These are phyloP conservation scores for Malus orientalis DNA, from an alignment of 306 rosid genomes.

Conservation along the genomic window DNA sequence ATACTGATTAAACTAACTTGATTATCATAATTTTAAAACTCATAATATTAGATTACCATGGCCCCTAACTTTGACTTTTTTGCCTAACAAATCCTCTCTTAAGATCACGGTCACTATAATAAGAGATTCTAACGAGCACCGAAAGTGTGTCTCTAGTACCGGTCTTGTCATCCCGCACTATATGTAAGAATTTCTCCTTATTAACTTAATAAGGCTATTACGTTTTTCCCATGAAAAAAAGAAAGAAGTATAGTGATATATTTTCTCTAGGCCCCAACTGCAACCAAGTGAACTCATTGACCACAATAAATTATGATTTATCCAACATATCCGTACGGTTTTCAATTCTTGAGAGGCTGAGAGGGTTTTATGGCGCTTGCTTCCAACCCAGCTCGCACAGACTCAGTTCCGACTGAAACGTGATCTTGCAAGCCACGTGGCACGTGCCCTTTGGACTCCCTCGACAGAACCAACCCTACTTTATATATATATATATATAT, in stretches of 20 bases:
- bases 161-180: too few species aligned
- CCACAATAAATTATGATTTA: neutral
- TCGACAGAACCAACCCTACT: neutral
- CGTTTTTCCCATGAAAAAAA: neutral
- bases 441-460: conserved; percentile 25
- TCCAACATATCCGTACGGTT: neutral
- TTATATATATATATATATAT: too few species aligned
- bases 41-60: too few species aligned
- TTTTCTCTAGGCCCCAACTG: neutral
- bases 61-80: too few species aligned
- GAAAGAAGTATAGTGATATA: neutral
- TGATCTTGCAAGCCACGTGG: conserved; percentile 29
- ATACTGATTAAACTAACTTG: too few species aligned
- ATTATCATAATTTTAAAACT: too few species aligned
- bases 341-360: neutral
- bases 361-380: conserved; percentile 10
- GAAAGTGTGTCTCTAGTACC: neutral
- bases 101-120: too few species aligned
- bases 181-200: too few species aligned
- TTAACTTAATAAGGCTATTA: too few species aligned
- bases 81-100: too few species aligned
- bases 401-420: conserved; percentile 15
- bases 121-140: too few species aligned
- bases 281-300: neutral
- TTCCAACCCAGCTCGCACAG: conserved; percentile 20